phyloP scores from a whole-genome alignment of 2,329 filamentous ascomycete genomes.

The Aspergillus uvarum region DNA sequence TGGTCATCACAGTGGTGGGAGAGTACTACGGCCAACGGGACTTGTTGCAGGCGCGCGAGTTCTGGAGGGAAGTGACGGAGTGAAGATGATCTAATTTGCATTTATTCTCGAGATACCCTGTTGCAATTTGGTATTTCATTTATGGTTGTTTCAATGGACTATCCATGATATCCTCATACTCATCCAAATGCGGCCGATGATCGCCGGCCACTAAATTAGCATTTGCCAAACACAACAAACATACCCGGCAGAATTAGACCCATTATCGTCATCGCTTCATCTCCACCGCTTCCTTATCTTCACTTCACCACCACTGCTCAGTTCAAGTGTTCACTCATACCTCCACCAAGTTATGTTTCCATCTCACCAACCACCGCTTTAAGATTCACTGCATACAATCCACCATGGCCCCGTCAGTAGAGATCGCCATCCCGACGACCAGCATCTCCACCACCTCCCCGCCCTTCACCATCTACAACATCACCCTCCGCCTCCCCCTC shows the following conservation, averaged over 20 bases:
- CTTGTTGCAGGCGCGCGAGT: conserved; percentile 70
- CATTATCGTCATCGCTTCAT: neutral
- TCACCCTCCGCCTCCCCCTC: conserved; percentile 61
- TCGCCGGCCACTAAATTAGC: neutral
- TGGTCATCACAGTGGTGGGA: conserved; percentile 84
- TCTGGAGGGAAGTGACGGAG: conserved; percentile 42
- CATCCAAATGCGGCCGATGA: too few species aligned
- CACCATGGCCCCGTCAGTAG: conserved; percentile 44
- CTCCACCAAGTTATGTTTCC: neutral
- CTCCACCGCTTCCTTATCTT: conserved; percentile 5
- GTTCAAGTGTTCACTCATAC: neutral
- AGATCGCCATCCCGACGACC: conserved; percentile 53
- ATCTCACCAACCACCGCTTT: neutral
- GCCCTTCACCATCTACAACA: conserved; percentile 61
- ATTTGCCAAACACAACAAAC: neutral
- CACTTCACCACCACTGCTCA: neutral
- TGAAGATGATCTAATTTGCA: neutral
- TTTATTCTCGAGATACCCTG: neutral
- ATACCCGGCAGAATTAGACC: neutral
- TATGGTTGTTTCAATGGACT: too few species aligned
- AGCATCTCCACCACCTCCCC: conserved; percentile 49
- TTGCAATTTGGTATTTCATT: neutral
- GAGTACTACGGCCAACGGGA: conserved; percentile 90
- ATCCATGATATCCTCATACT: too few species aligned
- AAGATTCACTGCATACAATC: neutral